phyloP scores from a whole-genome alignment of 1,284 basidiomycete species.

The Tetrapyrgos nigripes region DNA sequence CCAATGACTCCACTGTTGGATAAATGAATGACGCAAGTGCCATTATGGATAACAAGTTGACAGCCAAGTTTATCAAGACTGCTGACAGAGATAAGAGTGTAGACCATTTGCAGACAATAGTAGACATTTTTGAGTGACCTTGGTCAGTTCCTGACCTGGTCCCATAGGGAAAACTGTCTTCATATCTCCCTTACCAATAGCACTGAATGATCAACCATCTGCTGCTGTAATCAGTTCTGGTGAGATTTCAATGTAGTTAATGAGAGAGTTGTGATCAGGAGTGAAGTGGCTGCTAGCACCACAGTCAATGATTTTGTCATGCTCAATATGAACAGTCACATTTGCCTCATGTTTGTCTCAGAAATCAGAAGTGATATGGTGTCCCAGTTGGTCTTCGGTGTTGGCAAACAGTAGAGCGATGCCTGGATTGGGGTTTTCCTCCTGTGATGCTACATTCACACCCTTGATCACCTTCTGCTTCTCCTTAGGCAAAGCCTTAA shows the following conservation, averaged over 20 bases:
- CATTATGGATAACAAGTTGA: too few relatives aligned
- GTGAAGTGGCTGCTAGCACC: constrained; percentile 30
- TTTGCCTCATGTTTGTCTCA: background rate
- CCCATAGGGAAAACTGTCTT: constrained; percentile 20
- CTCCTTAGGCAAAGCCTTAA: constrained; percentile 2
- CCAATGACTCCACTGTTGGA: too few relatives aligned
- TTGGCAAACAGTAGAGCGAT: background rate
- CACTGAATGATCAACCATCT: constrained; percentile 24
- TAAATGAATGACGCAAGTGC: too few relatives aligned
- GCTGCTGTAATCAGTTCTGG: constrained; percentile 27
- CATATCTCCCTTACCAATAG: constrained; percentile 25
- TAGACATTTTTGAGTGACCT: constrained; percentile 33
- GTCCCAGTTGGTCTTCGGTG: background rate
- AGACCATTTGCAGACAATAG: constrained; percentile 39
- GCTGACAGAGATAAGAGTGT: constrained; percentile 39
- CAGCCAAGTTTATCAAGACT: constrained; percentile 31
- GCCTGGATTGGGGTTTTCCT: background rate
- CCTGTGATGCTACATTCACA: too few relatives aligned
- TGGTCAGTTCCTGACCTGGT: constrained; percentile 19
- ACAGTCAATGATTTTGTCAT: constrained; percentile 25
- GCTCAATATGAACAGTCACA: background rate
- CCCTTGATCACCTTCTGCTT: constrained; percentile 2
- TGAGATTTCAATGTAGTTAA: constrained; percentile 22
- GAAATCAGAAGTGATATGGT: constrained; percentile 3
- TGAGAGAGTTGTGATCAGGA: constrained; percentile 19